A percentile compares a stretch with the other conserved stretches of the same genome.
phyloP scores from a whole-genome alignment of 2,329 filamentous ascomycete genomes.

The Cercospora sp. region DNA sequence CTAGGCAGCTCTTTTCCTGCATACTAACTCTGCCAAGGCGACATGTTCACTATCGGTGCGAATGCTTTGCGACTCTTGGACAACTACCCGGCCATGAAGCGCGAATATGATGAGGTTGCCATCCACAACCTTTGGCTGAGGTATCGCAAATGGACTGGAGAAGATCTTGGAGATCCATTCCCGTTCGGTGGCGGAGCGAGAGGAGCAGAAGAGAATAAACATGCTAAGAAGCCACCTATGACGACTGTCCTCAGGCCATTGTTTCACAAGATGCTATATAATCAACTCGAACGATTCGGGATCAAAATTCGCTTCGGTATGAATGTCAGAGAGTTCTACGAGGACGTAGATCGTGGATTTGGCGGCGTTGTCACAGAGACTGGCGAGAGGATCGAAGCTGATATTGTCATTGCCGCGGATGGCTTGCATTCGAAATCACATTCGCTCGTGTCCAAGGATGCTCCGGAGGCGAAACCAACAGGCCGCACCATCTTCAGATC shows the following conservation, averaged over 20 bases:
- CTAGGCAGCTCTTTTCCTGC: too few species aligned
- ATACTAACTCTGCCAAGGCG: constrained; percentile 19
- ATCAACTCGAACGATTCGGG: constrained; percentile 27
- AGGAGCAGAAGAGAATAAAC: constrained; percentile 14
- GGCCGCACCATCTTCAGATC: constrained; percentile 28
- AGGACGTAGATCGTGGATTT: constrained; percentile 39
- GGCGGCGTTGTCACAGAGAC: constrained; percentile 39
- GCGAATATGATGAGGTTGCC: constrained; percentile 25
- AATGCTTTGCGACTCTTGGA: constrained; percentile 18
- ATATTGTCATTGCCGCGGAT: constrained; percentile 39
- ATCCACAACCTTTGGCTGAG: constrained; percentile 26
- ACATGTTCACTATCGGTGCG: constrained; percentile 46
- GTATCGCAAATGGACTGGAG: constrained; percentile 26
- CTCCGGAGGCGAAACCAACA: constrained; percentile 21
- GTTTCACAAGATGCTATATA: constrained; percentile 28
- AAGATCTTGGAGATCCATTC: constrained; percentile 22
- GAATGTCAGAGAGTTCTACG: constrained; percentile 47
- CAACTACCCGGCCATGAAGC: constrained; percentile 26
- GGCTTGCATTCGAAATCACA: constrained; percentile 24
- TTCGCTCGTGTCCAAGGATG: constrained; percentile 11
- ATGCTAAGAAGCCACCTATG: constrained; percentile 24
- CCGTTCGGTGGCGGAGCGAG: constrained; percentile 17
- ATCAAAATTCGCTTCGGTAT: constrained; percentile 22
- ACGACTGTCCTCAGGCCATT: constrained; percentile 22
- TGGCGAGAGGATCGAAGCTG: constrained; percentile 46